Percentiles rank a stretch among this genome's conserved stretches.
Conservation (phyloP, 176 grass and related monocot species). For the Chloris gayana region DNA sequence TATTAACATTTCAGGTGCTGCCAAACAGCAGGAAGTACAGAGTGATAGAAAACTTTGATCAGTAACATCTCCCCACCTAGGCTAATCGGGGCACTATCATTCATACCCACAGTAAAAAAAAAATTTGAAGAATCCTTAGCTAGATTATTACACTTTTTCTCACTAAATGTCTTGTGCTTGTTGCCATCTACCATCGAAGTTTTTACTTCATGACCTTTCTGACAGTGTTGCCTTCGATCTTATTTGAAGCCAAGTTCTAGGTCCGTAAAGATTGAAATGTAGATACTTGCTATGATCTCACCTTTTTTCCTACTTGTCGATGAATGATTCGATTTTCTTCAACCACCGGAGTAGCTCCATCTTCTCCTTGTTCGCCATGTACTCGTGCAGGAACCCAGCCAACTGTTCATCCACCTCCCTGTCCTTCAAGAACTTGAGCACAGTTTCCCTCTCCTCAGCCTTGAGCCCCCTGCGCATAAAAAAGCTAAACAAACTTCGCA, state of each 20-base stretch:
- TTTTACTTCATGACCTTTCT: background rate
- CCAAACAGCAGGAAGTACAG: background rate
- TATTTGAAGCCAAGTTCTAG: background rate
- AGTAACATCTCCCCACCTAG: background rate
- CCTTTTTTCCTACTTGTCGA: constrained; percentile 51
- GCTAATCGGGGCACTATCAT: background rate
- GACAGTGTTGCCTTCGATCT: background rate
- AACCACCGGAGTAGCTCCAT: constrained; percentile 83
- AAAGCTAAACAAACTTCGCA: background rate
- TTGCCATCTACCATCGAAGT: background rate
- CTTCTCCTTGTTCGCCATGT: constrained; percentile 83
- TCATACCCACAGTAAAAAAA: background rate
- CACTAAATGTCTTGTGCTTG: background rate
- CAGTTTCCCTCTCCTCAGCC: constrained; percentile 39
- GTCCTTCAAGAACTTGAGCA: constrained; percentile 67
- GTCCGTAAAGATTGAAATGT: background rate
- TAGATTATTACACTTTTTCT: background rate
- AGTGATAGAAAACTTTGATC: background rate
- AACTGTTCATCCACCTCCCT: constrained; percentile 75
- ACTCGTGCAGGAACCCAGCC: constrained; percentile 77
- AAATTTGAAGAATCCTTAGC: background rate
- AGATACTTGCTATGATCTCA: background rate
- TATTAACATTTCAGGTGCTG: background rate
- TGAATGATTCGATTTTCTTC: constrained; percentile 64
- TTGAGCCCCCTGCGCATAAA: constrained; percentile 52